Conservation (phyloP, 2,329 filamentous ascomycete genomes). For the Exophiala bonariae region DNA sequence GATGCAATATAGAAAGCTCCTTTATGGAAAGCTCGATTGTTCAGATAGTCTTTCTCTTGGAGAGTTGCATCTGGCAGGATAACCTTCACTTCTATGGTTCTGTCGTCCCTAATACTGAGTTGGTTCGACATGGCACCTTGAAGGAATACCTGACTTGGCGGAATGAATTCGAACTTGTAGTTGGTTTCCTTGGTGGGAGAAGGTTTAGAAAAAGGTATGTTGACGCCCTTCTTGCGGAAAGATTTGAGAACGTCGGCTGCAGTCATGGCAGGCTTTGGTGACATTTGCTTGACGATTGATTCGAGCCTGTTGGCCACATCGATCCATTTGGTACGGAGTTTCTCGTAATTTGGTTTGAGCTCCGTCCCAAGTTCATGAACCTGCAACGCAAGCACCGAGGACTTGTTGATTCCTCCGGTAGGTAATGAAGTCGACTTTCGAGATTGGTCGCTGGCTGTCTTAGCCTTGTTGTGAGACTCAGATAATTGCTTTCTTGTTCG, state of each 20-base stretch:
- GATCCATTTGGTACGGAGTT: constrained; percentile 44
- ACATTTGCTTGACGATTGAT: constrained; percentile 56
- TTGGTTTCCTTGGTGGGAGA: constrained; percentile 72
- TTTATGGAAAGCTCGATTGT: constrained; percentile 93
- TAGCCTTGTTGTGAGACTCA: not conserved
- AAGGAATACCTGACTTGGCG: constrained; percentile 77
- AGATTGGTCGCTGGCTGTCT: not conserved
- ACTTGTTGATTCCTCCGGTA: constrained; percentile 19
- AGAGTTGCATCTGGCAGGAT: constrained; percentile 79
- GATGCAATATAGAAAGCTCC: constrained; percentile 87
- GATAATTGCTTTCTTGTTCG: not conserved
- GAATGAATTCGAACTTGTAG: constrained; percentile 77
- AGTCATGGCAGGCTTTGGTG: constrained; percentile 48
- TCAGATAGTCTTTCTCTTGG: constrained; percentile 91
- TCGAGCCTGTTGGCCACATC: constrained; percentile 54
- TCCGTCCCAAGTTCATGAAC: constrained; percentile 63
- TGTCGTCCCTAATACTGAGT: constrained; percentile 65
- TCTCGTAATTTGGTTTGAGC: constrained; percentile 57
- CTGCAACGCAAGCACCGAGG: constrained; percentile 45
- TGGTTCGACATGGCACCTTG: constrained; percentile 82
- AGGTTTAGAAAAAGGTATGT: constrained; percentile 84
- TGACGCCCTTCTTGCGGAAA: constrained; percentile 65
- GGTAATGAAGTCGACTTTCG: constrained; percentile 1
- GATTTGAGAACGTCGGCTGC: constrained; percentile 68
- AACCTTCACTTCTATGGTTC: constrained; percentile 77